A percentile compares a stretch with the other conserved stretches of the same genome.
These are phyloP conservation scores for Marchantia paleacea DNA, from an alignment of 225 moss, liverwort and hornwort genomes.

Conservation along the genomic window DNA sequence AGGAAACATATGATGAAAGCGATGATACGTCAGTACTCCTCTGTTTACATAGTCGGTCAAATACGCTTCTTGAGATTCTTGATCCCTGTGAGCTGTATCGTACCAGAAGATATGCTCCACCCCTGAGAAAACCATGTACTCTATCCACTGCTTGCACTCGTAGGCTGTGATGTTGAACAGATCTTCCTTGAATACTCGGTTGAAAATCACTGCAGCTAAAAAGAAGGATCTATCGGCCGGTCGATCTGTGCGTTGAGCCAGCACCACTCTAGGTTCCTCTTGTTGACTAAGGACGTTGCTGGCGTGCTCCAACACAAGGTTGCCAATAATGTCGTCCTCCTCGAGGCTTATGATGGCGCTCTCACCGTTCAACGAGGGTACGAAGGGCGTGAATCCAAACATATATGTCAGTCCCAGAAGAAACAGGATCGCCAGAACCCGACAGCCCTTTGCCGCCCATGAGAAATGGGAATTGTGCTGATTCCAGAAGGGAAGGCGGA, in stretches of 20 bases:
- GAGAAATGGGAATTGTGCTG: slow-evolving; percentile 8
- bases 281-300: slow-evolving; percentile 16
- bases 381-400: slow-evolving; percentile 20
- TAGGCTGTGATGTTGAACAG: slow-evolving; percentile 46
- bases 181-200: slow-evolving; percentile 41
- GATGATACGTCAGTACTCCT: slow-evolving; percentile 41
- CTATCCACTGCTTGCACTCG: slow-evolving; percentile 50
- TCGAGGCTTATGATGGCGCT: background rate
- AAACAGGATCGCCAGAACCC: slow-evolving; percentile 19
- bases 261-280: slow-evolving; percentile 7
- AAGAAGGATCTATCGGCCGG: background rate
- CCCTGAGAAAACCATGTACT: slow-evolving; percentile 47
- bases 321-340: background rate
- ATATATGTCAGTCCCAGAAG: slow-evolving; percentile 10
- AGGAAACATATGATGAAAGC: slow-evolving; percentile 39
- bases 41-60: slow-evolving; percentile 28
- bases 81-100: slow-evolving; percentile 44
- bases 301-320: slow-evolving; percentile 9
- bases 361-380: background rate
- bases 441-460: slow-evolving; percentile 16
- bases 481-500: slow-evolving; percentile 1
- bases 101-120: slow-evolving; percentile 50
- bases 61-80: slow-evolving; percentile 29
- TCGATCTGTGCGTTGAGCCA: background rate
- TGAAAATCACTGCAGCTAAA: slow-evolving; percentile 38